Conservation (phyloP, 805 yeast species). For the Tetrapisispora arboricola region DNA sequence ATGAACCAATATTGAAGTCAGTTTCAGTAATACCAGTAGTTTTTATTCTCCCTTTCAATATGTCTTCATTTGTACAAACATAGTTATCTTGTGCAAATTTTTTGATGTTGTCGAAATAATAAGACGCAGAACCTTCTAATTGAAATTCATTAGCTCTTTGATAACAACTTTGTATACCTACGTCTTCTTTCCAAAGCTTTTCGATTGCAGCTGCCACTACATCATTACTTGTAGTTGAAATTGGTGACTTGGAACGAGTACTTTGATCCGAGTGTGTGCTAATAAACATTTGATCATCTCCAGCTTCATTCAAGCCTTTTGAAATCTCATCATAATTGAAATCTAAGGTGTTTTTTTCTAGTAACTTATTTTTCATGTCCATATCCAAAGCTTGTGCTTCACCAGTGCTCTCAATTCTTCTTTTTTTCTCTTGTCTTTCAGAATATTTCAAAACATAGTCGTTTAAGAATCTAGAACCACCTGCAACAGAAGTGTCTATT, state of each 20-base stretch:
- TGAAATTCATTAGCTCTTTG: conserved; percentile 66
- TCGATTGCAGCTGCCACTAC: conserved; percentile 63
- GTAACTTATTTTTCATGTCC: background rate
- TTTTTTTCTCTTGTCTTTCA: conserved; percentile 40
- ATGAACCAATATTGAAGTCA: conserved; percentile 54
- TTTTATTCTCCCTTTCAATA: conserved; percentile 81
- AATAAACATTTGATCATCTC: conserved; percentile 19
- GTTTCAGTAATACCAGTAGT: conserved; percentile 94
- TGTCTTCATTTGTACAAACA: conserved; percentile 69
- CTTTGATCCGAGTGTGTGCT: conserved; percentile 4
- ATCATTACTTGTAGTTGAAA: conserved; percentile 26
- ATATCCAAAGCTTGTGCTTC: conserved; percentile 27
- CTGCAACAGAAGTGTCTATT: conserved; percentile 56
- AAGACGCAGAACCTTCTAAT: conserved; percentile 71
- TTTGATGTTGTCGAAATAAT: conserved; percentile 65
- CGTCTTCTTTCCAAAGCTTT: conserved; percentile 59
- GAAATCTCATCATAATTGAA: conserved; percentile 17
- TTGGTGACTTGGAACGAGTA: conserved; percentile 3
- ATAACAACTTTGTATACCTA: conserved; percentile 53
- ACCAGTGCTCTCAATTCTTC: conserved; percentile 49
- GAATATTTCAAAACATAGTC: conserved; percentile 56
- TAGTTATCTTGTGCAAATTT: conserved; percentile 57
- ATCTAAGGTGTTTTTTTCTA: background rate
- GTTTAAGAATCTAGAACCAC: conserved; percentile 52
- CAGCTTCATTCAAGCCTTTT: conserved; percentile 17